phyloP scores from a whole-genome alignment of 1,284 basidiomycete genomes.

The Austroboletus niveus region DNA sequence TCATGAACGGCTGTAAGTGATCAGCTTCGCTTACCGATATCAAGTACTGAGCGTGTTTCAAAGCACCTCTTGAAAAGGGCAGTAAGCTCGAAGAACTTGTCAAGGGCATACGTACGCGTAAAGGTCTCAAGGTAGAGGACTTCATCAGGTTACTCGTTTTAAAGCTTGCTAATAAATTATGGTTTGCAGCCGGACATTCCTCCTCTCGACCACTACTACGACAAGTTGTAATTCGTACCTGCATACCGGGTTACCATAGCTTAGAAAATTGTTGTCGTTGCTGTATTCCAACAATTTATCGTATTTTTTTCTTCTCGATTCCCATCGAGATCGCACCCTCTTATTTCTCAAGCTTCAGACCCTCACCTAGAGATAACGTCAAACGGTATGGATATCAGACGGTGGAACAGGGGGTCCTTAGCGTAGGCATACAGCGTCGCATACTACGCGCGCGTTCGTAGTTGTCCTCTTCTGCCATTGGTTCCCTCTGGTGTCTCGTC shows the following conservation, averaged over 20 bases:
- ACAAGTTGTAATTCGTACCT: constrained; percentile 61
- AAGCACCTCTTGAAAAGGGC: constrained; percentile 77
- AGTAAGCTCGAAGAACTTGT: constrained; percentile 91
- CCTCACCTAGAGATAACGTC: background rate
- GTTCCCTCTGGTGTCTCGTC: no score
- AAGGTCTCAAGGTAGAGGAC: constrained; percentile 82
- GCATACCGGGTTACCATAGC: constrained; percentile 6
- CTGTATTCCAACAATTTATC: constrained; percentile 12
- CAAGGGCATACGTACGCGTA: constrained; percentile 80
- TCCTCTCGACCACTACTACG: constrained; percentile 84
- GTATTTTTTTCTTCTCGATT: background rate
- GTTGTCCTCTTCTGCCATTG: no score
- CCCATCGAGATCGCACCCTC: no score
- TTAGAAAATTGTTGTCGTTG: constrained; percentile 15
- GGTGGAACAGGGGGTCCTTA: no score
- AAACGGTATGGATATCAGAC: no score
- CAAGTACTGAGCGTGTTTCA: constrained; percentile 11
- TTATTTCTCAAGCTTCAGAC: background rate
- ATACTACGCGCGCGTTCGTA: no score
- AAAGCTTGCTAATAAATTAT: constrained; percentile 9
- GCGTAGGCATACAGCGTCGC: no score
- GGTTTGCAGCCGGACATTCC: constrained; percentile 75
- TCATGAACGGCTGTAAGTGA: constrained; percentile 75
- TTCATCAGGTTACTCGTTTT: background rate
- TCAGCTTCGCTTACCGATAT: constrained; percentile 11